Conservation (phyloP, 495 filamentous ascomycete genomes). For the Neurospora sp. region DNA sequence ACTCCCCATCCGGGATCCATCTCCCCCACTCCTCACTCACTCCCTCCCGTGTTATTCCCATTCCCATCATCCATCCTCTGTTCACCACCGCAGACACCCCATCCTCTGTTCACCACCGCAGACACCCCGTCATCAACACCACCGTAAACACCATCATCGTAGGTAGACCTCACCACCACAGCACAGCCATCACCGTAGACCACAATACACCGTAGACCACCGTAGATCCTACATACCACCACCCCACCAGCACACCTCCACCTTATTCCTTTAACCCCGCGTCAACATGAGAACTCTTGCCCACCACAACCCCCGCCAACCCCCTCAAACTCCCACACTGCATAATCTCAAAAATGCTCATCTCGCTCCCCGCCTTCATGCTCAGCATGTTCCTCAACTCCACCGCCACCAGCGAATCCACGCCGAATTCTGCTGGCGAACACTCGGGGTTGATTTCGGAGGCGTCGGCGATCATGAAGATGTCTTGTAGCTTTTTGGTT, state of each 20-base stretch:
- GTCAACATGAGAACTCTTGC: slow-evolving; percentile 9
- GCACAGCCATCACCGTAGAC: too few relatives aligned
- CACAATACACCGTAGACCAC: too few relatives aligned
- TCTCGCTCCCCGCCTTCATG: slow-evolving; percentile 20
- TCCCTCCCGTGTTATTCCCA: not conserved
- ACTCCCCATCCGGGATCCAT: not conserved
- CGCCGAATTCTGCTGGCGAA: slow-evolving; percentile 25
- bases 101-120: not conserved
- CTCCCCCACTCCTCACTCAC: not conserved
- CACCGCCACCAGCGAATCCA: slow-evolving; percentile 39
- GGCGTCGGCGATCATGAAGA: slow-evolving; percentile 27
- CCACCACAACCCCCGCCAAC: slow-evolving; percentile 15
- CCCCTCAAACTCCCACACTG: slow-evolving; percentile 22
- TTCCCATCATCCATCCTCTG: not conserved
- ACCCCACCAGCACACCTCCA: too few relatives aligned
- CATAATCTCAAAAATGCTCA: slow-evolving; percentile 36
- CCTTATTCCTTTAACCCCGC: too few relatives aligned
- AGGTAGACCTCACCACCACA: not conserved
- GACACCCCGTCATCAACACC: not conserved
- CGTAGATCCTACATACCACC: too few relatives aligned
- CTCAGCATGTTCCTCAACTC: slow-evolving; percentile 38
- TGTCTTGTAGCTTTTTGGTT: slow-evolving; percentile 20
- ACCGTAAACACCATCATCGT: not conserved
- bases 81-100: too few relatives aligned
- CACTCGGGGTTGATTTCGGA: slow-evolving; percentile 15